Evolutionary conservation across 1,284 basidiomycete genomes (phyloP), one percentile per base, ranked within the genome.

Genomic region (Puccinia hordei): DNA sequence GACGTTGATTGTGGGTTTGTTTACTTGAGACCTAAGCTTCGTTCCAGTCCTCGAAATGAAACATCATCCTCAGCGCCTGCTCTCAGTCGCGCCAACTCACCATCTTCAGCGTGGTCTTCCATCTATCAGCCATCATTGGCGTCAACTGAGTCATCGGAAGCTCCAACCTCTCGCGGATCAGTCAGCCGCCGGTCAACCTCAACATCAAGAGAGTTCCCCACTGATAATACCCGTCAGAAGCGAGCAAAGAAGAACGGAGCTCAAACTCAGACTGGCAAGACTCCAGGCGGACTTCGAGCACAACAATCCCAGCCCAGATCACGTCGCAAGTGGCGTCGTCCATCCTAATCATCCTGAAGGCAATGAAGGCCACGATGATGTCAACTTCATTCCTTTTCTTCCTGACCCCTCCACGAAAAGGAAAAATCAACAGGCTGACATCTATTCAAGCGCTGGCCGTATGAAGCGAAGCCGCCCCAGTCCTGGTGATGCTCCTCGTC

Each of bases 301-400:
- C 61, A 63, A 63, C 27, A 63, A n/a, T 24, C 22, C 53, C n/a
- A 24, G 53, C 22, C 4, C 53, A n/a, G 4, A 63, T 10, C 1
- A 33, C 24, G 33, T 63, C 33, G 61, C 35, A 2, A 30, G 35
- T 30, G 61, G 61, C 2, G 33, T 38, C 33, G 61, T 63, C 61
- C 57, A 33, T 59, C 57, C 57, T 59, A 38, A 33, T 41, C 17
- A 63, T 19, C 33, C 9, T 38, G 61, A 19, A 33, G 57, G n/a
- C n/a, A n/a, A n/a, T n/a, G n/a, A n/a, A n/a, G n/a, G n/a, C n/a
- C n/a, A n/a, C n/a, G n/a, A n/a, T n/a, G n/a, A 24, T 17, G 9
- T 68, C n/a, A 68, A 68, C 17, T 68, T 68, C 17, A n/a, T 44
- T 44, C n/a, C 66, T 4, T 9, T 51, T 33, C 24, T 68, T 68